Base-by-base conservation (phyloP, 805 yeast genomes). In the Candida nanaspora region DNA sequence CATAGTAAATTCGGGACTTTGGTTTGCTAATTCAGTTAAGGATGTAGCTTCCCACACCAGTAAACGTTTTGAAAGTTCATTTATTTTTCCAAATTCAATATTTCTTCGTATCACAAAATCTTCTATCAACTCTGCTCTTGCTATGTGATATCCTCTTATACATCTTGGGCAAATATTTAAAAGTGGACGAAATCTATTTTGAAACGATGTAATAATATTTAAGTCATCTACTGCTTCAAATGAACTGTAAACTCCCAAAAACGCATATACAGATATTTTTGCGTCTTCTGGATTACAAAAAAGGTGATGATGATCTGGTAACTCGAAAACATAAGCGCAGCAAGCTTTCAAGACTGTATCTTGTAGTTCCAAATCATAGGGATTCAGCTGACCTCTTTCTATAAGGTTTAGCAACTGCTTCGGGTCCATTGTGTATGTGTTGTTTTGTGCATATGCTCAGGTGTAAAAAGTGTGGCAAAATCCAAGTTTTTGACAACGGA, bases 111-210 rank as follows among this genome's bases (percentile, higher is more conserved):
- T 53, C 2, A 76, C 65, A 51, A 82, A 80, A 30, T 70, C 74
- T 38, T 71, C 64, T 36, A 76, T 61, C 41, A 82, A 57, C 19
- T 61, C 59, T 13, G 77, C 69, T 49, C 80, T 68, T 3, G 79
- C 78, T 32, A 63, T 55, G 43, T 78, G 76, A 49, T 79, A 83
- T 25, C 66, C 57, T 19, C 63, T 45, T 6, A 78, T 61, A 58
- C 93, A 84, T 5, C 67, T 59, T 2, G 67, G 61, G 57, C 93
- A 84, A 3, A 53, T 43, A 29, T 62, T 57, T 13, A 83, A 57
- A 20, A 70, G 61, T 13, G 22, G 14, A 11, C 34, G 34, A 18
- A 31, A n/a, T 8, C 34, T 9, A 3, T 16, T 11, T 11, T 31
- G 21, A 19, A 31, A 31, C 3, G 9, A 5, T 7, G 6, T 6